These are phyloP conservation scores for Chromera velia DNA, from an alignment of 73 alveolate species.

Conservation along the genomic window DNA sequence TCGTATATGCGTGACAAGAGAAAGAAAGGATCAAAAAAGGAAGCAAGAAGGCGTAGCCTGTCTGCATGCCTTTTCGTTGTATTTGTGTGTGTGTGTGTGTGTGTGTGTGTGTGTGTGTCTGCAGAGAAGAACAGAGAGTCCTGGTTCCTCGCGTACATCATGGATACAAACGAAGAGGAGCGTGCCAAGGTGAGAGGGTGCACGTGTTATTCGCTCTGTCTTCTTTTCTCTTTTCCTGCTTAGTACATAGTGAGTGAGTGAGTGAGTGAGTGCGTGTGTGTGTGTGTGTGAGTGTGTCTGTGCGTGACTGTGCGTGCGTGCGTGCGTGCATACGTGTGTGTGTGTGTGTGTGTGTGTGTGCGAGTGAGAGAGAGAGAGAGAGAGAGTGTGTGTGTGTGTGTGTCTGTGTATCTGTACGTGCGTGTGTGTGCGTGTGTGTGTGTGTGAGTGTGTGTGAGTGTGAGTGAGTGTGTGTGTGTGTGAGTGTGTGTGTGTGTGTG, in stretches of 20 bases:
- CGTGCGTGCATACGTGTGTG: constrained; percentile 64
- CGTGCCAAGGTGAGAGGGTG: constrained; percentile 26
- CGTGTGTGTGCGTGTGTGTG: neutral
- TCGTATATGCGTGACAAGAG: too few relatives aligned
- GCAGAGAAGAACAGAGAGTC: constrained; percentile 65
- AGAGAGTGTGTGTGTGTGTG: too few relatives aligned
- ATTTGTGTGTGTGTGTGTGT: neutral
- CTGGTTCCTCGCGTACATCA: constrained; percentile 96
- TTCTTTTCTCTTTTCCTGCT: too few relatives aligned
- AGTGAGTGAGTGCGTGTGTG: neutral
- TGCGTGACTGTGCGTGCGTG: constrained; percentile 59
- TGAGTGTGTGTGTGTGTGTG: neutral
- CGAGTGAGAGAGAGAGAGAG: constrained; percentile 23
- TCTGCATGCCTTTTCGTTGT: too few relatives aligned
- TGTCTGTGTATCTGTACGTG: too few relatives aligned
- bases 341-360: constrained; percentile 56
- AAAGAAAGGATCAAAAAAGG: too few relatives aligned
- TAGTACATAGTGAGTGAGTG: neutral
- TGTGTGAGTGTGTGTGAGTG: neutral
- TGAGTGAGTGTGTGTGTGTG: neutral
- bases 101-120: neutral
- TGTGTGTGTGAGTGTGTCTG: neutral
- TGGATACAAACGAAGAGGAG: constrained; percentile 85
- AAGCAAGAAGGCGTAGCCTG: too few relatives aligned
- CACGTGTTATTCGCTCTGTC: too few relatives aligned